Percentiles rank a stretch among this genome's conserved stretches.
Evolutionary conservation across 2,329 filamentous ascomycete species (phyloP).

Genomic region (Aspergillus fijiensis): DNA sequence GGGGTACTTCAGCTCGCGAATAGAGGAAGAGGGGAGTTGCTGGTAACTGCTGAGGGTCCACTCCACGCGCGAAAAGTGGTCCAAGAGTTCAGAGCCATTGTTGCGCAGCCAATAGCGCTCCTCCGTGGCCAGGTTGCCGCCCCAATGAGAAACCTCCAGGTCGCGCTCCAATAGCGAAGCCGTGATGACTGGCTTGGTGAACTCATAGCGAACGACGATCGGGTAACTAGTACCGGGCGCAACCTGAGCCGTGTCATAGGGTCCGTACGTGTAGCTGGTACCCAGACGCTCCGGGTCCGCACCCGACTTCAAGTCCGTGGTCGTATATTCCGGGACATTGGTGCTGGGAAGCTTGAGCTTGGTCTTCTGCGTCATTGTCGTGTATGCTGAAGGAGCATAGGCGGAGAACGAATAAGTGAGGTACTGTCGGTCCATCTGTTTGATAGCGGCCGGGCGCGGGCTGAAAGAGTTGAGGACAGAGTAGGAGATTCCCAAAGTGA

Average conservation of each 20-base stretch:
- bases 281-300: slow-evolving; percentile 79
- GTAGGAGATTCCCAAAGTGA: slow-evolving; percentile 86
- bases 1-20: slow-evolving; percentile 79
- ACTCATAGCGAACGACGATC: slow-evolving; percentile 85
- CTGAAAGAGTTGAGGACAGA: slow-evolving; percentile 74
- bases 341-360: slow-evolving; percentile 83
- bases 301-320: slow-evolving; percentile 60
- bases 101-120: slow-evolving; percentile 89
- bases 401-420: slow-evolving; percentile 82
- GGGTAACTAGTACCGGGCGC: slow-evolving; percentile 73
- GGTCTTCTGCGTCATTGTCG: slow-evolving; percentile 90
- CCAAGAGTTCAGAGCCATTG: slow-evolving; percentile 74
- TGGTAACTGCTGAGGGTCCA: slow-evolving; percentile 74
- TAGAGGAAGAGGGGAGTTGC: slow-evolving; percentile 71
- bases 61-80: slow-evolving; percentile 72
- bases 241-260: slow-evolving; percentile 68
- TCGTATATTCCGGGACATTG: slow-evolving; percentile 80
- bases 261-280: slow-evolving; percentile 82
- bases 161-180: slow-evolving; percentile 80
- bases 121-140: slow-evolving; percentile 91
- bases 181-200: slow-evolving; percentile 85
- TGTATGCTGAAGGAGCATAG: slow-evolving; percentile 80
- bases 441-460: slow-evolving; percentile 77
- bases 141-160: slow-evolving; percentile 96
- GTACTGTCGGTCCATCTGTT: slow-evolving; percentile 84